Conservation (phyloP, 2,329 filamentous ascomycete genomes). For the Arthroderma sp. region DNA sequence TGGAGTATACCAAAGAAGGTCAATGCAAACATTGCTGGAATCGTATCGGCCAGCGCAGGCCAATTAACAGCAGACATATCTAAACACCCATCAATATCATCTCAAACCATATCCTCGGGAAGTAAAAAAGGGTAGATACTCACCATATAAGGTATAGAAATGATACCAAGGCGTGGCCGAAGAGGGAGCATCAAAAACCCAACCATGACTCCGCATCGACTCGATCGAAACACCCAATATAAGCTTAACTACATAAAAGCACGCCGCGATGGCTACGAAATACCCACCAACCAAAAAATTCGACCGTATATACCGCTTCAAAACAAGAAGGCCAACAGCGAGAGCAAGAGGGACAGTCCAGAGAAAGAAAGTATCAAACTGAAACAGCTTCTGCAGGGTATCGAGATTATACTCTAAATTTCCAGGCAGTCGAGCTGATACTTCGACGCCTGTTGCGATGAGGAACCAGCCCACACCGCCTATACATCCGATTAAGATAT, state of each 20-base stretch:
- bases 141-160: conserved; percentile 91
- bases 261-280: conserved; percentile 63
- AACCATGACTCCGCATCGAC: conserved; percentile 58
- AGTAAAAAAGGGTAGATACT: conserved; percentile 24
- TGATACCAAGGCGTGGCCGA: conserved; percentile 89
- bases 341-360: conserved; percentile 72
- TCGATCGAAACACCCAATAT: conserved; percentile 51
- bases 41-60: conserved; percentile 65
- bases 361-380: conserved; percentile 59
- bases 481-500: conserved; percentile 94
- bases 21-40: conserved; percentile 90
- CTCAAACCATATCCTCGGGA: background rate
- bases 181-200: conserved; percentile 82
- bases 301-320: conserved; percentile 63
- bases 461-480: conserved; percentile 95
- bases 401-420: conserved; percentile 68
- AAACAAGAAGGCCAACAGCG: conserved; percentile 60
- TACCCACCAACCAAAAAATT: conserved; percentile 79
- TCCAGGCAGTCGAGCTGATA: conserved; percentile 77
- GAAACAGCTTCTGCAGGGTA: conserved; percentile 62
- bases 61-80: conserved; percentile 73
- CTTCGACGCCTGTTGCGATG: conserved; percentile 79
- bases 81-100: conserved; percentile 21
- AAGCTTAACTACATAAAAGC: conserved; percentile 38
- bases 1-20: conserved; percentile 97